phyloP scores from a whole-genome alignment of 768 basidiomycete species.

The Termitomyces sp. region DNA sequence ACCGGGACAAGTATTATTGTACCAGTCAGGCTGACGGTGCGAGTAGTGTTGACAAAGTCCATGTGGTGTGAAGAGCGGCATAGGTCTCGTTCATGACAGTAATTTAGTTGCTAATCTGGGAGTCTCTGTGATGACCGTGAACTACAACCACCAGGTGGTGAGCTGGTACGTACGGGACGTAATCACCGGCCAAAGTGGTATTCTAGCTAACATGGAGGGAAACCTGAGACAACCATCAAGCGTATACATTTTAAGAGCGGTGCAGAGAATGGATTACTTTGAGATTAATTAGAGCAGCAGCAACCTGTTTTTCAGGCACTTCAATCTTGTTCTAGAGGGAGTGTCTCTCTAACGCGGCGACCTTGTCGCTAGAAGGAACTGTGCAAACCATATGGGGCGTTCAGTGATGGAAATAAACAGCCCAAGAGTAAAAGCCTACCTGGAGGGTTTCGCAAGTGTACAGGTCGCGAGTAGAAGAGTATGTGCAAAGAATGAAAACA shows the following conservation, averaged over 20 bases:
- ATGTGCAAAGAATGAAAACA: slow-evolving; percentile 24
- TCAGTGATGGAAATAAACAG: no score
- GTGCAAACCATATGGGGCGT: slow-evolving; percentile 29
- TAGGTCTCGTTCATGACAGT: slow-evolving; percentile 40
- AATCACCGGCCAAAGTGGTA: slow-evolving; percentile 30
- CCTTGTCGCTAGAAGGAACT: slow-evolving; percentile 28
- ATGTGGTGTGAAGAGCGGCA: slow-evolving; percentile 30
- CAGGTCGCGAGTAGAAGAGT: slow-evolving; percentile 24
- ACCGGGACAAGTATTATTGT: slow-evolving; percentile 35
- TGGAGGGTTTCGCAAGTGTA: slow-evolving; percentile 26
- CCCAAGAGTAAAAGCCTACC: slow-evolving; percentile 3
- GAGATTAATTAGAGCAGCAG: slow-evolving; percentile 11
- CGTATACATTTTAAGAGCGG: background rate
- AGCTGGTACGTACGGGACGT: slow-evolving; percentile 32
- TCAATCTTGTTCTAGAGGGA: slow-evolving; percentile 36
- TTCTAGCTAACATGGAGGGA: slow-evolving; percentile 34
- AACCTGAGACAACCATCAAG: slow-evolving; percentile 20
- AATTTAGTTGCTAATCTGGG: slow-evolving; percentile 34
- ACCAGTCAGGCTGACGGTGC: slow-evolving; percentile 46
- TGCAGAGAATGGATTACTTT: slow-evolving; percentile 10
- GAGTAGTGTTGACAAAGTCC: slow-evolving; percentile 38
- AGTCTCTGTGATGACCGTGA: slow-evolving; percentile 24
- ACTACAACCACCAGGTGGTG: background rate
- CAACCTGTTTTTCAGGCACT: slow-evolving; percentile 9
- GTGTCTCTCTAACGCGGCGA: slow-evolving; percentile 34